Conservation (phyloP, 345 rosid species). For the Boechera divaricarpa region DNA sequence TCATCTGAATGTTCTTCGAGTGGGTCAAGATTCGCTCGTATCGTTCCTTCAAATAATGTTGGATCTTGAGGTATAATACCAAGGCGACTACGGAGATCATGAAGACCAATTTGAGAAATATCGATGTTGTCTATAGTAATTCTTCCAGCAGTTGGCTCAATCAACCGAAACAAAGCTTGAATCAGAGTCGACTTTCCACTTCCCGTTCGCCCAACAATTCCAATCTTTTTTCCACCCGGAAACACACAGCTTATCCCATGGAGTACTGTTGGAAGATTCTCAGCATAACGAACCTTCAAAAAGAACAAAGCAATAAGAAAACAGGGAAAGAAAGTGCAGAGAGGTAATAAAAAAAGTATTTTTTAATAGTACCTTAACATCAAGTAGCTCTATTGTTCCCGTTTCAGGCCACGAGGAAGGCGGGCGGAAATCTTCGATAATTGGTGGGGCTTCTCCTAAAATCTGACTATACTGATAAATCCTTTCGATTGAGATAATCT, state of each 20-base stretch:
- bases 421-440: conserved; percentile 71
- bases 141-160: conserved; percentile 85
- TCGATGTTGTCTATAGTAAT: conserved; percentile 94
- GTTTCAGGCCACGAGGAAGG: conserved; percentile 88
- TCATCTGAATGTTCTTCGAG: conserved; percentile 93
- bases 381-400: conserved; percentile 79
- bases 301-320: conserved; percentile 10
- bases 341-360: background rate
- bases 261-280: conserved; percentile 94
- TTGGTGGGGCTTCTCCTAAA: conserved; percentile 70
- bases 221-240: conserved; percentile 97
- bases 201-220: conserved; percentile 98
- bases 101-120: conserved; percentile 88
- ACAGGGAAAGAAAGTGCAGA: conserved; percentile 5
- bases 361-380: conserved; percentile 71
- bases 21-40: conserved; percentile 94
- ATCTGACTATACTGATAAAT: conserved; percentile 96
- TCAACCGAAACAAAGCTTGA: conserved; percentile 94
- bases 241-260: conserved; percentile 81
- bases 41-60: conserved; percentile 93
- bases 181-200: conserved; percentile 98
- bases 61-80: conserved; percentile 99
- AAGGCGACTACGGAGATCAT: conserved; percentile 92
- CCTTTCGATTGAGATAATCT: conserved; percentile 95
- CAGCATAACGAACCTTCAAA: conserved; percentile 88